Base-by-base conservation (phyloP, 345 rosid species). In the Hibiscus trionum region DNA sequence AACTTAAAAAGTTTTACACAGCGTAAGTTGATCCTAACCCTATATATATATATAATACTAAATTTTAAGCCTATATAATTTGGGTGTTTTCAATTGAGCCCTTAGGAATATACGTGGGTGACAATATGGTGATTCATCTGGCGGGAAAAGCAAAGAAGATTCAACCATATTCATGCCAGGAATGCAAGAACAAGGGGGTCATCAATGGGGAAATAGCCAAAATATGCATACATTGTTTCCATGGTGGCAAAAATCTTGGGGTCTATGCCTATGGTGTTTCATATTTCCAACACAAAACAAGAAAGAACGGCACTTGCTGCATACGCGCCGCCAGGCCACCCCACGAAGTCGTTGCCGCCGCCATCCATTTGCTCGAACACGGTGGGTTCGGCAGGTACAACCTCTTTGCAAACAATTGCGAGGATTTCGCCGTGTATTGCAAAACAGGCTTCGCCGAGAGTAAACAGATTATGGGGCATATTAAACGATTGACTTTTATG, bases 41-140 rank as follows among this genome's bases (percentile, higher is more conserved):
- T 50, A 12, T 46, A 33, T 33, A 33, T 33, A 33, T 33, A 33
- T 33, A 33, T 33, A 39, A 39, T 39, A 39, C 44, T 39, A 39
- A 31, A 35, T 4, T 35, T 5, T 35, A 35, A 39, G 1, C 44
- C 47, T 44, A 0, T 6, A 33, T 37, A 35, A 37, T 64, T 63
- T 12, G 9, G 49, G 15, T 63, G 60, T 3, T 66, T 44, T 26
- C 26, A 11, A 66, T 52, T 16, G 57, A 52, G 9, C 21, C 11
- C 33, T 29, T 11, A 66, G 70, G 56, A 9, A 66, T 66, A 5
- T 46, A 66, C 15, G 12, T 26, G 37, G 57, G 70, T 2, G n/a
- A 66, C 27, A 55, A 7, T n/a, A 66, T 46, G 70, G 70, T 66
- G 4, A 65, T 65, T 65, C 69, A 44, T 50, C 53, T 44, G 1